phyloP scores from a whole-genome alignment of 371 early-diverging fungal species.

The Mortierella sp. region DNA sequence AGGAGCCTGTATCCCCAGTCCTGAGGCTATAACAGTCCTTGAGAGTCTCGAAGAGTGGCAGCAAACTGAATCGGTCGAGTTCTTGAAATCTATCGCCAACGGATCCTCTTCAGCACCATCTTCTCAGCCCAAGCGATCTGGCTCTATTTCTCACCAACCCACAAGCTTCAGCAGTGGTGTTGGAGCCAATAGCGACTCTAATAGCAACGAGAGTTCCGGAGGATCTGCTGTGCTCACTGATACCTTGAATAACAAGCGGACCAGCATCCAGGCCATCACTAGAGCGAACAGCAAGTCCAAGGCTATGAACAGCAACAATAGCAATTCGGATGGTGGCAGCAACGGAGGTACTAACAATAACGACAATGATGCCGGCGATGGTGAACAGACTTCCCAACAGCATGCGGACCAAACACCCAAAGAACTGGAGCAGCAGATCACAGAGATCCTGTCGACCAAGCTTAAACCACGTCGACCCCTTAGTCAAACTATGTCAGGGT shows the following conservation, averaged over 20 bases:
- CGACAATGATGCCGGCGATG: background rate
- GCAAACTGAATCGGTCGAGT: slow-evolving; percentile 22
- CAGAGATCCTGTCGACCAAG: slow-evolving; percentile 35
- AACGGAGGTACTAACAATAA: background rate
- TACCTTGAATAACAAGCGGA: background rate
- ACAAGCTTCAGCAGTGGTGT: slow-evolving; percentile 1
- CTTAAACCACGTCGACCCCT: background rate
- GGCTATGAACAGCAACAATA: no score
- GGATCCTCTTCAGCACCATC: background rate
- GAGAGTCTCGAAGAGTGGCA: slow-evolving; percentile 45
- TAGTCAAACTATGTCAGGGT: background rate
- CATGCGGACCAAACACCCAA: slow-evolving; percentile 5
- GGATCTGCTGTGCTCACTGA: slow-evolving; percentile 2
- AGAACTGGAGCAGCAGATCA: slow-evolving; percentile 41
- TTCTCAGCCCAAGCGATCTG: slow-evolving; percentile 7
- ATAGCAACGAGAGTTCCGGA: background rate
- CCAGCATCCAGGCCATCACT: background rate
- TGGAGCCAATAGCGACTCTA: background rate
- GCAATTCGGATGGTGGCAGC: background rate
- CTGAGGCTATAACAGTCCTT: slow-evolving; percentile 33
- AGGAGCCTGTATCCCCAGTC: slow-evolving; percentile 43
- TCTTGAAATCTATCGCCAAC: slow-evolving; percentile 14
- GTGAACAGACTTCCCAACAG: background rate
- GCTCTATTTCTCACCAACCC: slow-evolving; percentile 5
- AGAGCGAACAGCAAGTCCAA: slow-evolving; percentile 1